phyloP scores from a whole-genome alignment of 2,329 filamentous ascomycete species.

The Diplodia sapinea region DNA sequence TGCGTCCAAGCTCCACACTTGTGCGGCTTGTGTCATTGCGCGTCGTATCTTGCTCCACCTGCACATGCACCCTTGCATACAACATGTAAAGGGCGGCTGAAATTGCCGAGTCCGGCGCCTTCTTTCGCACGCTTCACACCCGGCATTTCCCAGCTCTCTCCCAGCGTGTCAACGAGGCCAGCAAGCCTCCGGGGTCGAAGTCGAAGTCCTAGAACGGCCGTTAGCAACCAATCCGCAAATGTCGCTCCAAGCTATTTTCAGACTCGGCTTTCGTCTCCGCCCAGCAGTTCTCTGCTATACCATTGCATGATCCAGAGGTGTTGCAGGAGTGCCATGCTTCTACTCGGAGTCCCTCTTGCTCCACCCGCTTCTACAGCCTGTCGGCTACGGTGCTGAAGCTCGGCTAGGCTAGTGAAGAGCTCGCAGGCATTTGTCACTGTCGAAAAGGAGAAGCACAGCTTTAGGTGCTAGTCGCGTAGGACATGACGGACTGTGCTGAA shows the following conservation, averaged over 20 bases:
- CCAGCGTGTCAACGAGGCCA: too few relatives aligned
- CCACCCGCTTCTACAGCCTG: background rate
- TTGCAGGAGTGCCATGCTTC: too few relatives aligned
- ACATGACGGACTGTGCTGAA: background rate
- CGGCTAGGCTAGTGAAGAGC: background rate
- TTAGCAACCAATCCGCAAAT: too few relatives aligned
- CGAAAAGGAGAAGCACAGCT: constrained; percentile 1
- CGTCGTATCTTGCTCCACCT: constrained; percentile 12
- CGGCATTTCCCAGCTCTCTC: background rate
- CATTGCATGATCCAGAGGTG: too few relatives aligned
- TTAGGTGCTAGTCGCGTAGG: background rate
- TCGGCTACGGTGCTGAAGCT: background rate
- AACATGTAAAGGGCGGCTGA: background rate
- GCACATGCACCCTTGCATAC: background rate
- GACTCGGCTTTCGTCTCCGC: too few relatives aligned
- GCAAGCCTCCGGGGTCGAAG: too few relatives aligned
- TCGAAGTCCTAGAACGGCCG: too few relatives aligned
- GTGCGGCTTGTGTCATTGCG: background rate
- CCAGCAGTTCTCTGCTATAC: too few relatives aligned
- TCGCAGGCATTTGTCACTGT: background rate
- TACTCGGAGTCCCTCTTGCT: background rate
- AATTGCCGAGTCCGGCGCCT: background rate
- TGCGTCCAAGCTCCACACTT: background rate
- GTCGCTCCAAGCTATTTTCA: too few relatives aligned
- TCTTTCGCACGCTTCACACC: background rate